These are phyloP conservation scores for Areca catechu DNA, from an alignment of 176 grass and related monocot species.

Conservation along the genomic window DNA sequence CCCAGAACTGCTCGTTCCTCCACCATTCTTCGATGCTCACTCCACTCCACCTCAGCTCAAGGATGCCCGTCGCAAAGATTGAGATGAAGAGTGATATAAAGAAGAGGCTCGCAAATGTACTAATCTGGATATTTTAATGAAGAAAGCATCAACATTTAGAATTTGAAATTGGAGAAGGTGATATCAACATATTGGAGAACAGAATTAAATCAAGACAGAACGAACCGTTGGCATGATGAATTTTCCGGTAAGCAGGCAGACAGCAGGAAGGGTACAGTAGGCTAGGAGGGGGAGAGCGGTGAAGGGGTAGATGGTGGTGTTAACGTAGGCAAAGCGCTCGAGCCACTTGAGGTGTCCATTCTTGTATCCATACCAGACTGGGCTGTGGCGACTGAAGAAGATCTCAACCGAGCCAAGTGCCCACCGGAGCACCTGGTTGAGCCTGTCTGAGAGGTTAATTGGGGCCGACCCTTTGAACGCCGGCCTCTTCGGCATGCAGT, in stretches of 20 bases:
- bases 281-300: constrained; percentile 80
- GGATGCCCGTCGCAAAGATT: constrained; percentile 96
- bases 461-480: constrained; percentile 96
- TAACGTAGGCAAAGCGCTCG: constrained; percentile 97
- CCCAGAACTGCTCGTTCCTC: constrained; percentile 99
- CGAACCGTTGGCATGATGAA: constrained; percentile 99
- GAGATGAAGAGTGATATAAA: constrained; percentile 98
- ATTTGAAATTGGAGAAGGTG: too few species aligned
- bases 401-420: constrained; percentile 98
- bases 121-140: constrained; percentile 42
- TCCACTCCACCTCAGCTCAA: constrained; percentile 88
- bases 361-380: constrained; percentile 89
- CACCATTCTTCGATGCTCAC: constrained; percentile 99
- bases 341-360: constrained; percentile 97
- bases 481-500: constrained; percentile 84
- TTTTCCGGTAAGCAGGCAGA: constrained; percentile 98
- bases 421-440: constrained; percentile 98
- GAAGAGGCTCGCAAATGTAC: constrained; percentile 94
- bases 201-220: too few species aligned
- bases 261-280: constrained; percentile 84
- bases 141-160: too few species aligned
- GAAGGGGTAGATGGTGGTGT: constrained; percentile 99
- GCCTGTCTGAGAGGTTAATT: constrained; percentile 88
- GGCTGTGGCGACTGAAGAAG: constrained; percentile 96
- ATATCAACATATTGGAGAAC: too few species aligned